phyloP scores from a whole-genome alignment of 2,329 filamentous ascomycete species.

The Ophiostoma sp. region DNA sequence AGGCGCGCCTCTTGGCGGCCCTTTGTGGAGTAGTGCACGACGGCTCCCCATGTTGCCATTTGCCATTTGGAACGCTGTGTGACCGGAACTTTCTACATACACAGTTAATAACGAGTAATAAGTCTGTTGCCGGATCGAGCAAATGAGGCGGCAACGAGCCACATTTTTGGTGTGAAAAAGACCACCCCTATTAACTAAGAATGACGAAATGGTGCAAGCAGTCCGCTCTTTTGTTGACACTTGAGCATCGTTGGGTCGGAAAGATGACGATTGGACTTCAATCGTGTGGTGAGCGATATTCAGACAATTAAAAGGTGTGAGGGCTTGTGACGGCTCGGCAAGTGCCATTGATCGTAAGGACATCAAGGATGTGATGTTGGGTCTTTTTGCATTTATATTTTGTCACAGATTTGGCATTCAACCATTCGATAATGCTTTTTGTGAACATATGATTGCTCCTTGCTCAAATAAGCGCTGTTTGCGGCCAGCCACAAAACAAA shows the following conservation, averaged over 20 bases:
- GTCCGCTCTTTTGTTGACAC: background rate
- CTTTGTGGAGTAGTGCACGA: background rate
- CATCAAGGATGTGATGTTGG: background rate
- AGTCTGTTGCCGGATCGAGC: background rate
- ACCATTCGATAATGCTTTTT: background rate
- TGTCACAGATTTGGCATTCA: background rate
- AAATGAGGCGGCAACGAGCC: background rate
- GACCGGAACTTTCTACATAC: background rate
- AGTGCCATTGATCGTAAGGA: background rate
- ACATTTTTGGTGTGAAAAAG: background rate
- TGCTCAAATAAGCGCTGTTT: background rate
- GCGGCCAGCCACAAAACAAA: background rate
- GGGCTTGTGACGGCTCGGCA: background rate
- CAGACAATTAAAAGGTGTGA: background rate
- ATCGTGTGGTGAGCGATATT: background rate
- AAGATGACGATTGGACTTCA: background rate
- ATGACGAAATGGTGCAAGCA: conserved; percentile 5
- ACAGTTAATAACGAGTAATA: background rate
- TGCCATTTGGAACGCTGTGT: background rate
- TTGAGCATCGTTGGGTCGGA: background rate
- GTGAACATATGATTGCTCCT: background rate
- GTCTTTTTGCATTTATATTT: no score
- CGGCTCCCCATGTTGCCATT: background rate
- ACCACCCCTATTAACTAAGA: background rate
- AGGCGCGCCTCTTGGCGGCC: background rate